phyloP scores from a whole-genome alignment of 2,329 filamentous ascomycete species.

The Trichophyton verrucosum region DNA sequence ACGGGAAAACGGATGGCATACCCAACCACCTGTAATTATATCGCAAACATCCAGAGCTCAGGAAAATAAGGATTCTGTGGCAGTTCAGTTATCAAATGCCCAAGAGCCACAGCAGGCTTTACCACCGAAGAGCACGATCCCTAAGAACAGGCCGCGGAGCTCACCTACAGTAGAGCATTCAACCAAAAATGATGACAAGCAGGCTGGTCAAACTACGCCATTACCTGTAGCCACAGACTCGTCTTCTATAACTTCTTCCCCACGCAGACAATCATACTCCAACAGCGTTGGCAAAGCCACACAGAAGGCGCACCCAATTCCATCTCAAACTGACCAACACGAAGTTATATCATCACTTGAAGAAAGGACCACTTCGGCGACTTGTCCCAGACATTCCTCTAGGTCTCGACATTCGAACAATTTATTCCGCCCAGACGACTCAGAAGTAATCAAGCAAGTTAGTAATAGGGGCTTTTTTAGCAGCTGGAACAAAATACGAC shows the following conservation, averaged over 20 bases:
- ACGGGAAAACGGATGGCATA: not conserved
- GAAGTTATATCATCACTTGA: not conserved
- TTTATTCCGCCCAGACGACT: not conserved
- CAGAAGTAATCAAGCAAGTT: not conserved
- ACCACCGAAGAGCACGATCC: not conserved
- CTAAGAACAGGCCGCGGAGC: not conserved
- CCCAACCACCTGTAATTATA: not conserved
- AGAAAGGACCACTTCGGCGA: not conserved
- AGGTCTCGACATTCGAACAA: not conserved
- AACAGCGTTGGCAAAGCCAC: not conserved
- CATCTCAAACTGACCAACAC: not conserved
- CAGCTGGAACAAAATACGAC: constrained; percentile 28
- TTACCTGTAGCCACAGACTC: not conserved
- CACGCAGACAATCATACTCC: not conserved
- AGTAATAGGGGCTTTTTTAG: constrained; percentile 6
- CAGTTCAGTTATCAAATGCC: not conserved
- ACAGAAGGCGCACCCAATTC: not conserved
- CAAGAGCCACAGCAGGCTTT: not conserved
- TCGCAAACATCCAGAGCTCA: not conserved
- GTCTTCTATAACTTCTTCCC: not conserved
- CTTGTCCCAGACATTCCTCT: not conserved
- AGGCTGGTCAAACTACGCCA: not conserved
- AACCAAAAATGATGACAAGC: not conserved
- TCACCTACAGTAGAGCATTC: not conserved
- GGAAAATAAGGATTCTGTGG: not conserved